Evolutionary conservation across 345 rosid genomes (phyloP), one percentile per base, ranked within the genome.

Genomic region (Arabis alpina): DNA sequence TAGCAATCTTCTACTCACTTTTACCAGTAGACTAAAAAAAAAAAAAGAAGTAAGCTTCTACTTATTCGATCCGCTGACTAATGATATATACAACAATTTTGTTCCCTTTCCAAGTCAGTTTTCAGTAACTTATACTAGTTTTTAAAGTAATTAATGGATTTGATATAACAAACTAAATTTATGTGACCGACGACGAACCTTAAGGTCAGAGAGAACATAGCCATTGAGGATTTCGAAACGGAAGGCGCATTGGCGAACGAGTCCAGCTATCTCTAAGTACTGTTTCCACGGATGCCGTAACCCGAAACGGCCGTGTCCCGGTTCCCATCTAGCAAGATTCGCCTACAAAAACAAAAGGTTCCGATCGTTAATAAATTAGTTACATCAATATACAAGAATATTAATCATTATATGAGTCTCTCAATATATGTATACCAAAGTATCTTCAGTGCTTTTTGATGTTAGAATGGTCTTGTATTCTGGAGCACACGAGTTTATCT

Each of bases 261-360:
- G 74, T 27, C 82, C 78, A 48, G 86, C 96, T 37, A 90, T 68
- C 77, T 83, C 80, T 60, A 87, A 67, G 74, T 90, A 93, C 10
- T 80, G 82, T 71, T 86, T 76, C 96, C 96, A 93, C 0, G 98
- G 96, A 71, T 90, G 93, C 5, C 86, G 65, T 66, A 86, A 76
- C 50, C 67, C 53, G 78, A 93, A 90, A n/a, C 70, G 76, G 0
- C 98, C 97, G 57, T 86, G 97, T 0, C 82, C 72, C 5, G 97
- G 97, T 60, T 93, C 97, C 98, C 96, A 93, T 73, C 84, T 82
- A 1, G 98, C 93, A 61, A 86, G 86, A 75, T 90, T 87, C 36
- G 88, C 97, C 98, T 88, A 74, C 36, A 28, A n/a, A 48, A 48
- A 8, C 6, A 65, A 28, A 61, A 48, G 8, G 25, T 47, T 32